Conservation (phyloP, 495 filamentous ascomycete genomes). For the Aspergillus funiculosus region DNA sequence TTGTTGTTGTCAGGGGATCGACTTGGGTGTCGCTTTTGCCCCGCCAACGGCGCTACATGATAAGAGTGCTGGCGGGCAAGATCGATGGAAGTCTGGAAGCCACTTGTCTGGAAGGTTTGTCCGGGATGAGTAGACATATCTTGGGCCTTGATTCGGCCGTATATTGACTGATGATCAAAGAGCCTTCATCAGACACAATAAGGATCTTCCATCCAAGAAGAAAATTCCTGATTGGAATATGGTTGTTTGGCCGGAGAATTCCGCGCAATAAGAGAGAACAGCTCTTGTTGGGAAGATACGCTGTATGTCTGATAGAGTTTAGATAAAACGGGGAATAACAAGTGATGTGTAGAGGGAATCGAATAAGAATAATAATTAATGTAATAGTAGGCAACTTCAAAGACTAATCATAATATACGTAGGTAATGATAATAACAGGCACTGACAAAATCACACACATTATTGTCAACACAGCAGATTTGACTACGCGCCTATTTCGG, state of each 20-base stretch:
- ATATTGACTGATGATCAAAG: not conserved
- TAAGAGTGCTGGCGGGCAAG: conserved; percentile 35
- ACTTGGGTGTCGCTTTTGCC: conserved; percentile 37
- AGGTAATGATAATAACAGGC: not conserved
- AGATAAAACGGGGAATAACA: too few relatives aligned
- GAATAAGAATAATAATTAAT: not conserved
- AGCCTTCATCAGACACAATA: not conserved
- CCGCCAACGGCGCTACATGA: conserved; percentile 34
- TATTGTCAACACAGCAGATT: not conserved
- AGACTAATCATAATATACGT: not conserved
- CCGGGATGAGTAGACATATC: conserved; percentile 27
- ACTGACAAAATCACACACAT: too few relatives aligned
- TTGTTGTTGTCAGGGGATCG: conserved; percentile 6
- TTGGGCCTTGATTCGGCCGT: conserved; percentile 3
- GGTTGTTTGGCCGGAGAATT: too few relatives aligned
- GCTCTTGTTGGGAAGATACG: too few relatives aligned
- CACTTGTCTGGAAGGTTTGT: conserved; percentile 32
- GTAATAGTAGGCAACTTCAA: not conserved
- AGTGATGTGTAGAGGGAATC: too few relatives aligned
- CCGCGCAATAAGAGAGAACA: too few relatives aligned
- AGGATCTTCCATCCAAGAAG: not conserved
- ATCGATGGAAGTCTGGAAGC: conserved; percentile 46
- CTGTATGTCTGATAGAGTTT: too few relatives aligned
- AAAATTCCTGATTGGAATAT: too few relatives aligned
- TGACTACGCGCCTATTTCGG: conserved; percentile 15